Evolutionary conservation across 306 rosid genomes (phyloP), one percentile per base, ranked within the genome.

Genomic region (Cucurbita argyrosperma): DNA sequence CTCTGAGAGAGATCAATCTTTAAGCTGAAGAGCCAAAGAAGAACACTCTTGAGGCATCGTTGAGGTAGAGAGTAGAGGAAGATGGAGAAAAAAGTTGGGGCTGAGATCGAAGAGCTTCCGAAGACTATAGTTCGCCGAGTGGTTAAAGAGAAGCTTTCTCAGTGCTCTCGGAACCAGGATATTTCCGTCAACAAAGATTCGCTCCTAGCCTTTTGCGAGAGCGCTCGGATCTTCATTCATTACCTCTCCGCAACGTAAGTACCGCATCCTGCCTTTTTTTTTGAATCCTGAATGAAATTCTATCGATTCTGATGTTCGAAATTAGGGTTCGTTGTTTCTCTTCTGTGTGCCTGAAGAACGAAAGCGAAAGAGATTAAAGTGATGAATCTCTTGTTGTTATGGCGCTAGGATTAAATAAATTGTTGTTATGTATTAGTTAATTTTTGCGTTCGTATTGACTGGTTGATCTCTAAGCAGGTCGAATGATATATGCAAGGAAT

Each of bases 181-280:
- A 82, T 94, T 14, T 47, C 79, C 54, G 38, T 94, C 56, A 84
- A 87, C 86, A 91, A 85, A 67, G 97, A 91, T 56, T 79, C 96
- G 19, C 90, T 94, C 76, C 83, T 82, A 6, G 96, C 99, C 21
- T 89, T 91, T 88, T 85, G 91, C 30, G 97, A 91, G 72, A 89
- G 97, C 77, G 92, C 88, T 21, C 90, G 90, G 47, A 89, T 94
- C 85, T 94, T 94, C 84, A 89, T 94, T 79, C 97, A 94, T 88
- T 94, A 89, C 79, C 77, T 94, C 53, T 91, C 97, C 47, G 99
- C 99, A 19, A 89, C 97, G 99, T 90, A 76, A 71, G 76, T 21
- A 13, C 4, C 11, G 7, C 77, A 6, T 7, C 2, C 19, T 70
- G 57, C 45, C 18, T 1, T 11, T 10, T 30, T 10, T 12, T 30